Evolutionary conservation across 768 basidiomycete species (phyloP).

Genomic region (Kwoniella europaea): DNA sequence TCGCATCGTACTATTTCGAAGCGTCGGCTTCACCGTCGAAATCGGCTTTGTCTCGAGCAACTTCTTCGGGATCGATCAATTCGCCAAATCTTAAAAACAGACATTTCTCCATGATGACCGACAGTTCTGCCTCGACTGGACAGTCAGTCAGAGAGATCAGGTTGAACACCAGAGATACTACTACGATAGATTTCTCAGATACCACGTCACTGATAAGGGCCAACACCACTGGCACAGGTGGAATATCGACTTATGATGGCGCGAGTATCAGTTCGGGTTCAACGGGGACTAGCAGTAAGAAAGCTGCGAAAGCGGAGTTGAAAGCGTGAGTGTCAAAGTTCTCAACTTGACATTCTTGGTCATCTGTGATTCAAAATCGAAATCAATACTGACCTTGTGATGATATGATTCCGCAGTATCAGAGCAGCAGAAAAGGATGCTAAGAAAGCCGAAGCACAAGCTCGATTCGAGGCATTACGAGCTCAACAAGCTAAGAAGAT

Average conservation of each 20-base stretch:
- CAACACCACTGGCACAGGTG: constrained; percentile 10
- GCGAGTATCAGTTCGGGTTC: constrained; percentile 41
- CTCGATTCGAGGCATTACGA: constrained; percentile 39
- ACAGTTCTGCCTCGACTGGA: constrained; percentile 13
- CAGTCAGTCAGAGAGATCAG: constrained; percentile 10
- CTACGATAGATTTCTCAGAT: constrained; percentile 6
- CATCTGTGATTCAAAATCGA: background rate
- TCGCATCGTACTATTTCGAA: constrained; percentile 21
- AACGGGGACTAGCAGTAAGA: constrained; percentile 34
- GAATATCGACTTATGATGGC: constrained; percentile 14
- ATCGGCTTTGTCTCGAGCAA: constrained; percentile 2
- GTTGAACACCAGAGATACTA: background rate
- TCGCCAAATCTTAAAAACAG: background rate
- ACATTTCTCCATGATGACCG: constrained; percentile 20
- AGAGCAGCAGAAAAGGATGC: constrained; percentile 38
- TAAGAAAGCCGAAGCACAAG: constrained; percentile 39
- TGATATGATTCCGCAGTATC: background rate
- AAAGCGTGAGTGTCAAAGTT: constrained; percentile 24
- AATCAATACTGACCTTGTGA: no score
- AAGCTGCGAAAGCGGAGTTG: constrained; percentile 32
- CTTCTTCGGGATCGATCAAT: constrained; percentile 7
- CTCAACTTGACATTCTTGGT: background rate
- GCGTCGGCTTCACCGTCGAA: constrained; percentile 1
- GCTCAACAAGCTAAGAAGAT: constrained; percentile 37
- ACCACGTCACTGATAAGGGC: constrained; percentile 4